Base-by-base conservation (phyloP, 169 alveolate genomes). In the Plasmodium knowlesi region DNA sequence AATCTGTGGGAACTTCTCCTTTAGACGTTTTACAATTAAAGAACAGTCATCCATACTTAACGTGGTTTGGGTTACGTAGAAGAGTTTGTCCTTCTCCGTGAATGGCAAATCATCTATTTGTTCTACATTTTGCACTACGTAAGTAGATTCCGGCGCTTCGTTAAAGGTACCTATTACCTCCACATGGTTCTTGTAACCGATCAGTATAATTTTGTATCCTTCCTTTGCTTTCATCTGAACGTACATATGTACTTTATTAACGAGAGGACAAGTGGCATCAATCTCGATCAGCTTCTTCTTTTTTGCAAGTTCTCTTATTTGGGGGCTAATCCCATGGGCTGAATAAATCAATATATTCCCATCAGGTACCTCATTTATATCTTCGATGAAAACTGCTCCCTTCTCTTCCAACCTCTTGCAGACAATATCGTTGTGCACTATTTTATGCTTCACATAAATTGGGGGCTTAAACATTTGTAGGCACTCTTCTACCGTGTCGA, bases 241-340 rank as follows among this genome's bases (percentile, higher is more conserved):
- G 79, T 97, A 97, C 19, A 97, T 98, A 54, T 97, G 98, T 39
- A 97, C 98, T 92, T 97, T 97, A 92, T 90, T 96, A 53, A 97
- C 98, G 39, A 97, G 92, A 10, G 98, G 98, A 78, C 98, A 97
- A 2, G 98, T 96, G 28, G 98, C 98, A 81, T 97, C 98, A 37
- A 97, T 96, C 61, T 94, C 97, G 9, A 82, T 74, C 30, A 97
- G 82, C 9, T 95, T 93, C 70, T 97, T 94, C 19, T 82, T 78
- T 85, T 81, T 86, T 16, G 98, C 98, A 34, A 54, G 70, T 54
- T 95, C 97, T 22, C 95, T 74, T 14, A 96, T 96, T 25, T 92
- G 96, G 0, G 98, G 98, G 8, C 98, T 88, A 0, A 97, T 96
- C 16, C 98, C 98, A 88, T 97, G 98, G 22, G 98, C 98, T 2